Percentiles rank a stretch among this genome's conserved stretches.
Evolutionary conservation across 495 filamentous ascomycete genomes (phyloP).

Genomic region (Hyaloscypha finlandica): DNA sequence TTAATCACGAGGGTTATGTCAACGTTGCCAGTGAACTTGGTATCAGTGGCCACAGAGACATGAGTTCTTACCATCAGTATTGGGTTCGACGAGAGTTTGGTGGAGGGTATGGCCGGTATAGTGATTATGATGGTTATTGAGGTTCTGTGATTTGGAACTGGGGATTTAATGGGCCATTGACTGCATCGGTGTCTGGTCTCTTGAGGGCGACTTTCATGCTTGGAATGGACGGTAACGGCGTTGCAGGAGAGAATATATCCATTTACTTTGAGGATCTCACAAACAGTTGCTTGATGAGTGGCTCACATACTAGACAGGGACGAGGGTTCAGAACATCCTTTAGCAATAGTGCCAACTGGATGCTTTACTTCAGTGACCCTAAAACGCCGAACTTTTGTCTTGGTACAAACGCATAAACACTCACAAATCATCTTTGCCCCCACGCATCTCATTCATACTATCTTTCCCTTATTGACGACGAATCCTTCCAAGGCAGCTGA

Average conservation of each 20-base stretch:
- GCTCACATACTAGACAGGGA: not conserved
- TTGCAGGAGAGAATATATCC: not conserved
- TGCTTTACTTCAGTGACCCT: not conserved
- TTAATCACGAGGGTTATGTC: constrained; percentile 55
- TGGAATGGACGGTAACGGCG: not conserved
- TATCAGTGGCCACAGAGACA: constrained; percentile 41
- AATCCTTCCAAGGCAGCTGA: constrained; percentile 81
- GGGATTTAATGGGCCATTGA: not conserved
- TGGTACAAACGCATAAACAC: constrained; percentile 2
- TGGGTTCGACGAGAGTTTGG: constrained; percentile 22
- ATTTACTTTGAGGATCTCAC: not conserved
- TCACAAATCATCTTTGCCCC: not conserved
- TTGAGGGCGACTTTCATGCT: not conserved
- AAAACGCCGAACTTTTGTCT: constrained; percentile 16
- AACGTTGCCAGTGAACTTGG: constrained; percentile 60
- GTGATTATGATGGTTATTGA: constrained; percentile 10
- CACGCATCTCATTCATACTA: constrained; percentile 27
- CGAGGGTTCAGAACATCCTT: not conserved
- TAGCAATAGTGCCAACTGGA: not conserved
- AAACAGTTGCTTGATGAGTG: not conserved
- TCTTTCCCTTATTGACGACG: constrained; percentile 83
- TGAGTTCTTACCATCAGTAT: constrained; percentile 28
- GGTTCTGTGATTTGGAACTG: not conserved
- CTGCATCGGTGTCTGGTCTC: not conserved
- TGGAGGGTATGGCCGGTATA: constrained; percentile 6